These are phyloP conservation scores for Tetracladium setigerum DNA, from an alignment of 495 filamentous ascomycete genomes.

Conservation along the genomic window DNA sequence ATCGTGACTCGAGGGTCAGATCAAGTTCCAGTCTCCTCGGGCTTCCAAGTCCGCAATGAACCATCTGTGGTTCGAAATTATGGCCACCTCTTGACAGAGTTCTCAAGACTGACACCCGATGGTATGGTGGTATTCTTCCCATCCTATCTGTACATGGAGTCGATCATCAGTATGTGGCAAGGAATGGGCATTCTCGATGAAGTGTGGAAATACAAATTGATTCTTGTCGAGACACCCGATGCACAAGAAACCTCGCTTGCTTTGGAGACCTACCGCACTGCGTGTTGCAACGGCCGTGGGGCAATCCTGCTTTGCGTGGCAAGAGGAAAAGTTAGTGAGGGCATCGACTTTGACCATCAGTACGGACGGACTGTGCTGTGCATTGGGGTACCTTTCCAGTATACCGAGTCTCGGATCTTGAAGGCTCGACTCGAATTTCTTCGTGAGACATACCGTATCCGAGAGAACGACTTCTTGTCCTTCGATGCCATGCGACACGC, in stretches of 20 bases:
- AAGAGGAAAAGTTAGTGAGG: constrained; percentile 93
- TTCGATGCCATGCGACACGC: constrained; percentile 99
- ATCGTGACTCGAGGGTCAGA: constrained; percentile 93
- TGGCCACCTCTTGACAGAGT: constrained; percentile 85
- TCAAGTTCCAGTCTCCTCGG: constrained; percentile 81
- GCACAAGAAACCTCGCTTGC: constrained; percentile 94
- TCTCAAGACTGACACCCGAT: constrained; percentile 89
- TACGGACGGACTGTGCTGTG: constrained; percentile 95
- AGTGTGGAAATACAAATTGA: constrained; percentile 99
- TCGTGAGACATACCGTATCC: constrained; percentile 92
- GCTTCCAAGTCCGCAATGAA: constrained; percentile 92
- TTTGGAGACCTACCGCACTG: constrained; percentile 92
- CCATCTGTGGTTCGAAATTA: constrained; percentile 93
- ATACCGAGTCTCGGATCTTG: constrained; percentile 94
- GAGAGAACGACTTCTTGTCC: constrained; percentile 95
- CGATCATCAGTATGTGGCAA: constrained; percentile 98
- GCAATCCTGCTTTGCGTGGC: constrained; percentile 91
- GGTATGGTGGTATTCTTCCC: constrained; percentile 99
- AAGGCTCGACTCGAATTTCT: constrained; percentile 95
- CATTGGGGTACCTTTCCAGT: constrained; percentile 97
- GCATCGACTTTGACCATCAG: constrained; percentile 99
- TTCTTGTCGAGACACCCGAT: constrained; percentile 96
- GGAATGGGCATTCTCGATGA: constrained; percentile 95
- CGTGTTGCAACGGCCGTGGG: constrained; percentile 92
- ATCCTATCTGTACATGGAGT: constrained; percentile 98